These are phyloP conservation scores for Choanephora cucurbitarum DNA, from an alignment of 371 early-diverging fungal genomes.

Conservation along the genomic window DNA sequence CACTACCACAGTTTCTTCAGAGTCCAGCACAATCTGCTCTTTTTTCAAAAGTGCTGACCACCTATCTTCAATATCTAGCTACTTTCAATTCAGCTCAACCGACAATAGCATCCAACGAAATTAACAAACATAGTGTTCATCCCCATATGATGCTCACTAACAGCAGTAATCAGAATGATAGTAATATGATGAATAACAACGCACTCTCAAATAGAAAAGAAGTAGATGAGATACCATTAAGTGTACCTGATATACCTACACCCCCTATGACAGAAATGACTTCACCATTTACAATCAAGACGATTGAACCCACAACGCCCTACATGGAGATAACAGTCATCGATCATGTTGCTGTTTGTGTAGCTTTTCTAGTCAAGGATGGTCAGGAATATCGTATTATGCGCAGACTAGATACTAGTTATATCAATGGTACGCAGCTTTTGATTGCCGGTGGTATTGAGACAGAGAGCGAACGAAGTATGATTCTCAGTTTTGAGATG, in stretches of 20 bases:
- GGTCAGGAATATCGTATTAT: conserved; percentile 62
- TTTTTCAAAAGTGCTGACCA: not conserved
- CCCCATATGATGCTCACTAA: too few species aligned
- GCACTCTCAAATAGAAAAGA: too few species aligned
- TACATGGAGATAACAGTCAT: conserved; percentile 73
- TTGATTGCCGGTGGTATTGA: conserved; percentile 87
- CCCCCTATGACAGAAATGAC: too few species aligned
- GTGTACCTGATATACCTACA: too few species aligned
- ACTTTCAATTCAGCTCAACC: not conserved
- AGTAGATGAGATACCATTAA: too few species aligned
- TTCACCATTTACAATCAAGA: too few species aligned
- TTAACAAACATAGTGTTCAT: too few species aligned
- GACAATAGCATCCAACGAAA: too few species aligned
- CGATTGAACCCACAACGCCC: conserved; percentile 30
- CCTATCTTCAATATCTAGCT: not conserved
- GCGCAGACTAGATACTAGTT: conserved; percentile 77
- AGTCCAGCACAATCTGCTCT: not conserved
- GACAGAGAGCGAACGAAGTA: conserved; percentile 83
- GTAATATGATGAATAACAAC: too few species aligned
- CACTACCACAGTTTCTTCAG: not conserved
- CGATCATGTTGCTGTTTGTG: conserved; percentile 75
- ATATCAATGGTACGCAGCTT: conserved; percentile 83
- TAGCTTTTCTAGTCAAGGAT: conserved; percentile 62
- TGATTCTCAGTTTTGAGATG: conserved; percentile 85
- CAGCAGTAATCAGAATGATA: too few species aligned